Evolutionary conservation across 2,329 filamentous ascomycete genomes (phyloP), one percentile per base, ranked within the genome.

Genomic region (Monosporascus sp.): DNA sequence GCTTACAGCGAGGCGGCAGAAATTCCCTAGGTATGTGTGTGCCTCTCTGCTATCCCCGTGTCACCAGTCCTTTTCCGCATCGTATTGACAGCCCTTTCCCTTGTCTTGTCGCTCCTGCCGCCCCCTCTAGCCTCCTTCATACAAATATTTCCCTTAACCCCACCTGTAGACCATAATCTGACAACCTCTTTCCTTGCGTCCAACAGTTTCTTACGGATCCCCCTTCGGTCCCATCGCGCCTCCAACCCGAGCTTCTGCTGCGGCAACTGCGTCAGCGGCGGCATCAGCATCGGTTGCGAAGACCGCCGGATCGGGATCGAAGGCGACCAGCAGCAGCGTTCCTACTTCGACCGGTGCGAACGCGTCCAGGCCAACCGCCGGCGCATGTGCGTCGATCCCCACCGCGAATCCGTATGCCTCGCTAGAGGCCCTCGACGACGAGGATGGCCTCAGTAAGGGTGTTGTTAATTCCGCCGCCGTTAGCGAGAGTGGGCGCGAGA

Each of bases 151-250:
- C n/a, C n/a, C n/a, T n/a, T n/a, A n/a, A n/a, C n/a, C n/a, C n/a
- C n/a, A n/a, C n/a, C n/a, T n/a, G n/a, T n/a, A n/a, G n/a, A 52
- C 34, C 37, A 24, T 49, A 31, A 37, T 22, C 52, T 26, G 36
- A 52, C 37, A 5, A 19, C 16, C 48, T 52, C 20, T 55, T 43
- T 38, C 31, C 11, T 46, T 16, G n/a, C 5, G 11, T 5, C 14
- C 16, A 43, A 24, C 48, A 59, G 58, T 54, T 2, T 58, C 60
- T 11, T 64, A 64, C 55, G 59, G 61, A 11, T 67, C 65, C 4
- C 65, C 64, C 7, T 69, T 66, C 51, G 66, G 66, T 5, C 66
- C 66, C 51, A 69, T 69, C 41, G 66, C 60, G 3, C 66, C 66
- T 16, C 66, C 66, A 17, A 43, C 49, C 19, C 63, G 65, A 17